A percentile compares a stretch with the other conserved stretches of the same genome.
Evolutionary conservation across 257 asterid species (phyloP).

Genomic region (Handroanthus guayacan): DNA sequence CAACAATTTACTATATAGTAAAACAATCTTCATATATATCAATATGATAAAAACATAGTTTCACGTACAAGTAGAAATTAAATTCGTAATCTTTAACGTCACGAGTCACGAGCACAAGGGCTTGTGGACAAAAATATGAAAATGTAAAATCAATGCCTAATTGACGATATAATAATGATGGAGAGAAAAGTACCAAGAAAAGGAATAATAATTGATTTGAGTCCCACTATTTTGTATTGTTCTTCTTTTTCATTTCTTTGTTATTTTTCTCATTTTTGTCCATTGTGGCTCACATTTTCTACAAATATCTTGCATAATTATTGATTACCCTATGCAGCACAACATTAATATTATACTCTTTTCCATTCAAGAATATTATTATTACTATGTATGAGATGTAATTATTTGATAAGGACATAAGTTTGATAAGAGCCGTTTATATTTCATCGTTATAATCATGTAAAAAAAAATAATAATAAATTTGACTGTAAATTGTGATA

Average conservation of each 20-base stretch:
- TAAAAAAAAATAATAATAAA: neutral
- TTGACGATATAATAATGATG: neutral
- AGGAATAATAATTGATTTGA: neutral
- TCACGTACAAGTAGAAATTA: too few species aligned
- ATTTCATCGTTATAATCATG: neutral
- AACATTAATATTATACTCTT: neutral
- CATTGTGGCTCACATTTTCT: constrained; percentile 3
- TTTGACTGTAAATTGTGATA: too few species aligned
- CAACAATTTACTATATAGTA: too few species aligned
- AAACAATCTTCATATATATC: too few species aligned
- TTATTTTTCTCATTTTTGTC: neutral
- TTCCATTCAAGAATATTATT: neutral
- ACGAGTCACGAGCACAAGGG: too few species aligned
- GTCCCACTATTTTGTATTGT: constrained; percentile 27
- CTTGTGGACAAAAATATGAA: too few species aligned
- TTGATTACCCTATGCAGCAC: neutral
- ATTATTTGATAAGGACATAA: neutral
- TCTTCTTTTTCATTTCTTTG: neutral
- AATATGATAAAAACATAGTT: too few species aligned
- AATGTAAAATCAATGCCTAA: neutral
- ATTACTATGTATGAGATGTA: neutral
- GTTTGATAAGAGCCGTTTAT: neutral
- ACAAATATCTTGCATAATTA: constrained; percentile 31
- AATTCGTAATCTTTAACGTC: too few species aligned
- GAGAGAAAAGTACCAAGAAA: neutral